A percentile compares a stretch with the other conserved stretches of the same genome.
phyloP scores from a whole-genome alignment of 164 flowering plant species.

The Berberis thunbergii region DNA sequence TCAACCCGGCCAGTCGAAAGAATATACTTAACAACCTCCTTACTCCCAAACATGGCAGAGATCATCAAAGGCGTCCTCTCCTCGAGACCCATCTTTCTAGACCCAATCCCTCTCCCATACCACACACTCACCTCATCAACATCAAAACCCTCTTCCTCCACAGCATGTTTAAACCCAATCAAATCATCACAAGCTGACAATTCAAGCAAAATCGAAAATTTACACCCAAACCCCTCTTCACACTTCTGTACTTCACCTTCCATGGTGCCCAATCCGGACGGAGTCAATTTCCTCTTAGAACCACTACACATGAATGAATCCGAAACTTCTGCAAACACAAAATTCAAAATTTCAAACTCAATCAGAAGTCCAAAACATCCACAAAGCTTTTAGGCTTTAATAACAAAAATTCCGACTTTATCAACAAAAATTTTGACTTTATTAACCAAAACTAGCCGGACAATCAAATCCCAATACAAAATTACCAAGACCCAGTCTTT shows the following conservation, averaged over 20 bases:
- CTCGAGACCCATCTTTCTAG: constrained; percentile 70
- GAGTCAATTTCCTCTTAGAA: constrained; percentile 23
- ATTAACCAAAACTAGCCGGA: no score
- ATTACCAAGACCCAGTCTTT: no score
- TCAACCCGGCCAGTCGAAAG: constrained; percentile 36
- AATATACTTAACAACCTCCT: constrained; percentile 45
- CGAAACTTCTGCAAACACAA: not conserved
- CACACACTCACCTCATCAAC: constrained; percentile 54
- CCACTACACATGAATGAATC: constrained; percentile 30
- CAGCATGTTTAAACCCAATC: constrained; percentile 30
- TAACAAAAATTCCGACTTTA: no score
- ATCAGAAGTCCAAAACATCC: no score
- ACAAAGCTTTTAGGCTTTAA: no score
- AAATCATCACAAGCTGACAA: constrained; percentile 65
- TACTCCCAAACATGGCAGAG: constrained; percentile 70
- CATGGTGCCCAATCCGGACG: constrained; percentile 23
- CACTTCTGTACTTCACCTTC: constrained; percentile 23
- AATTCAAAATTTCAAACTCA: not conserved
- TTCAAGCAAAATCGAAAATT: constrained; percentile 54
- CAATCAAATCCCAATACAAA: no score
- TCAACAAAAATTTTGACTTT: no score
- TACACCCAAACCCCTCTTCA: constrained; percentile 10
- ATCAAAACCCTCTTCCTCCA: constrained; percentile 43
- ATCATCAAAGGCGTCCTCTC: constrained; percentile 80
- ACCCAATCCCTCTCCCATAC: constrained; percentile 65